phyloP scores from a whole-genome alignment of 352 stramenopile species.

The Blastocystis sp. region DNA sequence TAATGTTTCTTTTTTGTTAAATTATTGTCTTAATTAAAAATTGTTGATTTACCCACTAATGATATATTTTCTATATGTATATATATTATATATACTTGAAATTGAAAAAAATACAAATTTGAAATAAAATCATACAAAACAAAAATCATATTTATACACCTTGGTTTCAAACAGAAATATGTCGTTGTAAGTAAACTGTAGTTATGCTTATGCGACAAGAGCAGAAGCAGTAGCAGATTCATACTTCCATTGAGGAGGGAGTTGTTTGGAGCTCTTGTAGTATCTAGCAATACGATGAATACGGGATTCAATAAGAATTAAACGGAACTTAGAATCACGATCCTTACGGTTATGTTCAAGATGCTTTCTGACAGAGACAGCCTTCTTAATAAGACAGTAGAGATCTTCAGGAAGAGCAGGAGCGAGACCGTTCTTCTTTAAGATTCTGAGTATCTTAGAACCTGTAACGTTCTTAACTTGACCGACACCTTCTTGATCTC shows the following conservation, averaged over 20 bases:
- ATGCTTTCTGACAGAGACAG: constrained; percentile 95
- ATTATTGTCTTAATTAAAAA: no score
- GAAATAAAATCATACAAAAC: no score
- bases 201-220: constrained; percentile 80
- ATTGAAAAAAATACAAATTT: no score
- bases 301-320: constrained; percentile 98
- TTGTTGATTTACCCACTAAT: no score
- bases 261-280: constrained; percentile 95
- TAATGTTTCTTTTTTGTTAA: no score
- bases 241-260: constrained; percentile 98
- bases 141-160: no score
- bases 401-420: constrained; percentile 97
- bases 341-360: constrained; percentile 96
- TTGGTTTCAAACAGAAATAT: no score
- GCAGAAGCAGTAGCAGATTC: constrained; percentile 82
- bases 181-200: constrained; percentile 2
- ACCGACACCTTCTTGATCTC: constrained; percentile 94
- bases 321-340: constrained; percentile 99
- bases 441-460: constrained; percentile 92
- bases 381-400: constrained; percentile 99
- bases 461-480: constrained; percentile 94
- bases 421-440: constrained; percentile 93
- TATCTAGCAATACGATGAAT: constrained; percentile 89
- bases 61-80: no score
- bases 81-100: no score